Conservation (phyloP, 768 basidiomycete species). For the Amyloporia xantha region DNA sequence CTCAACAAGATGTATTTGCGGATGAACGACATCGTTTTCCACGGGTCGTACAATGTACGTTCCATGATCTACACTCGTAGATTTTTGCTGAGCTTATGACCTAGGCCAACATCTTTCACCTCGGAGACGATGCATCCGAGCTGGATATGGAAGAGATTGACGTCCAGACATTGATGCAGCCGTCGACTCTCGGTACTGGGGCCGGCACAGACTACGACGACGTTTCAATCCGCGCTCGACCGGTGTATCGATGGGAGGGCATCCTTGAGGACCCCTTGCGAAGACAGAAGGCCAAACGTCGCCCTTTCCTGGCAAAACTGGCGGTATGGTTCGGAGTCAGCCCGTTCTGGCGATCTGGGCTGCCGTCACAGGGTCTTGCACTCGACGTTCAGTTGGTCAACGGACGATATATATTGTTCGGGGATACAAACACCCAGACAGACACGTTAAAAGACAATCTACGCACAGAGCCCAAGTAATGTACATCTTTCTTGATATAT, state of each 20-base stretch:
- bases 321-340: conserved; percentile 66
- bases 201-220: conserved; percentile 71
- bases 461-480: neutral
- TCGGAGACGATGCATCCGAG: conserved; percentile 46
- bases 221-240: conserved; percentile 49
- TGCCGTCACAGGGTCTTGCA: conserved; percentile 48
- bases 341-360: conserved; percentile 51
- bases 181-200: conserved; percentile 58
- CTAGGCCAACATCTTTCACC: conserved; percentile 58
- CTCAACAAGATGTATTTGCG: conserved; percentile 69
- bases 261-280: conserved; percentile 49
- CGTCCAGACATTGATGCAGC: conserved; percentile 37
- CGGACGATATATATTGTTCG: conserved; percentile 50
- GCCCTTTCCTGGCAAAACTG: conserved; percentile 43
- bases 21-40: conserved; percentile 62
- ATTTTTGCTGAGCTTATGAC: neutral
- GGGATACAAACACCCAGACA: neutral
- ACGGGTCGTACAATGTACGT: conserved; percentile 43
- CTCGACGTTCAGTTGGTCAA: conserved; percentile 52
- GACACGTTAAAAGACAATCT: neutral
- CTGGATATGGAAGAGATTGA: conserved; percentile 64
- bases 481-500: neutral
- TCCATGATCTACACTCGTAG: neutral
- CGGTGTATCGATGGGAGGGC: conserved; percentile 65
- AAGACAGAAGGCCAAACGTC: conserved; percentile 28